phyloP scores from a whole-genome alignment of 1,139 yeast species.

The Magnusiomyces magnusii region DNA sequence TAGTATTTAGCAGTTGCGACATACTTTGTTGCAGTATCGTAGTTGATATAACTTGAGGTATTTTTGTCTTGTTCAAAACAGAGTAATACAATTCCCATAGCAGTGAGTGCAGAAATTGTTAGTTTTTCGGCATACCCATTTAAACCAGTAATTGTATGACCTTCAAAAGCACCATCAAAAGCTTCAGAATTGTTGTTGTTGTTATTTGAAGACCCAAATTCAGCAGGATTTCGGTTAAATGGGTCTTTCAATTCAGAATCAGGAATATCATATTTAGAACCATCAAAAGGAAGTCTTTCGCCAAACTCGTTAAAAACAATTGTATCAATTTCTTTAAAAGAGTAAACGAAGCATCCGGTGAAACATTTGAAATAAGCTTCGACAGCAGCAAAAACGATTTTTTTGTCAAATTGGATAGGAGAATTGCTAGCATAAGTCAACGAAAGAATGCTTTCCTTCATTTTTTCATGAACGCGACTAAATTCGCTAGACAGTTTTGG shows the following conservation, averaged over 20 bases:
- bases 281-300: background rate
- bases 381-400: background rate
- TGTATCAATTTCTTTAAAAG: background rate
- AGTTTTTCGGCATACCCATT: conserved; percentile 7
- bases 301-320: conserved; percentile 2
- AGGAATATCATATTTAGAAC: background rate
- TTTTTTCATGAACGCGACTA: background rate
- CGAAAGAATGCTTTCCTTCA: background rate
- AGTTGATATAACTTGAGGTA: background rate
- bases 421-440: background rate
- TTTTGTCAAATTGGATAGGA: conserved; percentile 3
- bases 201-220: background rate
- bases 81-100: background rate
- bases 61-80: background rate
- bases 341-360: background rate
- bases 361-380: background rate
- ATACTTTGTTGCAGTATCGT: background rate
- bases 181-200: background rate
- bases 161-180: background rate
- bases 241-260: background rate
- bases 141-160: background rate
- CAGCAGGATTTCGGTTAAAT: background rate
- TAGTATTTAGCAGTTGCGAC: conserved; percentile 20
- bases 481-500: background rate
- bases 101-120: background rate